Conservation (phyloP, 2,329 filamentous ascomycete genomes). For the Penicillium hesseltinei region DNA sequence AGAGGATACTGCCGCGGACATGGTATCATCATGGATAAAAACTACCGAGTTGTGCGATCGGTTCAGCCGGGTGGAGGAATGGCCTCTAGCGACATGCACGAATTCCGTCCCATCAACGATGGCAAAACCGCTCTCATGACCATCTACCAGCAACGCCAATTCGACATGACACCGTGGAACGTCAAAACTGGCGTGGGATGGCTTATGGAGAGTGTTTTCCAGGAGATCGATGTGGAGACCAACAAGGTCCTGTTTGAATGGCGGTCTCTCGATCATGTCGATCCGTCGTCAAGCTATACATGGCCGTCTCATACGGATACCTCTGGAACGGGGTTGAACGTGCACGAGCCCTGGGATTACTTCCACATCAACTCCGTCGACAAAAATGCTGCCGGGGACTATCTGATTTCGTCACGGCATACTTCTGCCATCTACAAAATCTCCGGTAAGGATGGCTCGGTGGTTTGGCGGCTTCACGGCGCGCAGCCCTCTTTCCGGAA, state of each 20-base stretch:
- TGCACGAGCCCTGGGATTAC: slow-evolving; percentile 47
- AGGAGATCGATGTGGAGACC: slow-evolving; percentile 53
- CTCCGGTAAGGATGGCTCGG: slow-evolving; percentile 39
- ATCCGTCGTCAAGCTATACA: slow-evolving; percentile 49
- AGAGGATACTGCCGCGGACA: slow-evolving; percentile 53
- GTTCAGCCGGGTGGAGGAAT: slow-evolving; percentile 43
- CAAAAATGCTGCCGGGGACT: slow-evolving; percentile 43
- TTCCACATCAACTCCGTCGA: slow-evolving; percentile 47
- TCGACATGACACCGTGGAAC: slow-evolving; percentile 49
- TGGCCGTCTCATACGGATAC: slow-evolving; percentile 45
- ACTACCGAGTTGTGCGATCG: slow-evolving; percentile 50
- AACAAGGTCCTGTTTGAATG: slow-evolving; percentile 51
- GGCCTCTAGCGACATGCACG: slow-evolving; percentile 53
- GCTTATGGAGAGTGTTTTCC: slow-evolving; percentile 54
- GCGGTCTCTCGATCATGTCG: slow-evolving; percentile 51
- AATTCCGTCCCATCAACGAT: slow-evolving; percentile 49
- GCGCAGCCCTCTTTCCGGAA: slow-evolving; percentile 38
- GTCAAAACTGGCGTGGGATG: slow-evolving; percentile 48
- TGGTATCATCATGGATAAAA: slow-evolving; percentile 53
- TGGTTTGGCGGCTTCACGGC: slow-evolving; percentile 42
- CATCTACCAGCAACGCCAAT: slow-evolving; percentile 43
- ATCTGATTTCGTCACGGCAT: slow-evolving; percentile 44
- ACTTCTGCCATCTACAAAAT: slow-evolving; percentile 43
- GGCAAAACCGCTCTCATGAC: slow-evolving; percentile 44
- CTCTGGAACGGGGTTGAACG: slow-evolving; percentile 49